These are phyloP conservation scores for Aspergillus sp. DNA, from an alignment of 2,329 filamentous ascomycete genomes.

Conservation along the genomic window DNA sequence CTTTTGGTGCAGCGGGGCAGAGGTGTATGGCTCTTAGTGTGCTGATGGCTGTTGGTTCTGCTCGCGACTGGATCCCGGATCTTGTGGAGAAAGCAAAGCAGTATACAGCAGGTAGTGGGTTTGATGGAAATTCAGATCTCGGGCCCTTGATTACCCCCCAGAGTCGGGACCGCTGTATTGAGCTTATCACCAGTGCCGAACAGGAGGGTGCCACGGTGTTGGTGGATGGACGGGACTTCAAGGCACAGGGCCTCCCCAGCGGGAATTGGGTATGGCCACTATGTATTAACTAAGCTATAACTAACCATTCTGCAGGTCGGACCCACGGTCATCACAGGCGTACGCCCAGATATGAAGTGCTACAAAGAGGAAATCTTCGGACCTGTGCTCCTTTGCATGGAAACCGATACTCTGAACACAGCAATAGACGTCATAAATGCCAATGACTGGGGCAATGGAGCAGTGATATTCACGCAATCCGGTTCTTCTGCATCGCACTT, in stretches of 20 bases:
- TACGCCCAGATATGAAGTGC: constrained; percentile 65
- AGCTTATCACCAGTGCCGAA: constrained; percentile 60
- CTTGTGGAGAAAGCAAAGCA: constrained; percentile 62
- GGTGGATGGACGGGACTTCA: constrained; percentile 61
- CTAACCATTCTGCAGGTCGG: constrained; percentile 47
- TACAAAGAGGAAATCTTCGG: constrained; percentile 69
- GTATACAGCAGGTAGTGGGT: constrained; percentile 61
- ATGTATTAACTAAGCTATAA: no score
- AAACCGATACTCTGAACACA: constrained; percentile 60
- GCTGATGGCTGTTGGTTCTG: constrained; percentile 64
- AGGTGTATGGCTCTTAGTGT: constrained; percentile 69
- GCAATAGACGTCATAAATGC: constrained; percentile 64
- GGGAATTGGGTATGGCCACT: constrained; percentile 51
- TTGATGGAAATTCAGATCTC: constrained; percentile 63
- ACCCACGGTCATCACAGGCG: constrained; percentile 65
- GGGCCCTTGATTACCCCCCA: constrained; percentile 64
- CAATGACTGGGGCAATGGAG: constrained; percentile 68
- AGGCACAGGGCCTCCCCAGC: constrained; percentile 63
- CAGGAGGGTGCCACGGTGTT: constrained; percentile 64
- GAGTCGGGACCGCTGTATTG: constrained; percentile 64
- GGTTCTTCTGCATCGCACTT: constrained; percentile 62
- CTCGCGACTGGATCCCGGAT: constrained; percentile 64
- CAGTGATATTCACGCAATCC: constrained; percentile 66
- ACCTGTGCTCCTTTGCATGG: constrained; percentile 63
- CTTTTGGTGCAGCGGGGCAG: constrained; percentile 68